Conservation (phyloP, 1,284 basidiomycete species). For the Ceratobasidium sp. region DNA sequence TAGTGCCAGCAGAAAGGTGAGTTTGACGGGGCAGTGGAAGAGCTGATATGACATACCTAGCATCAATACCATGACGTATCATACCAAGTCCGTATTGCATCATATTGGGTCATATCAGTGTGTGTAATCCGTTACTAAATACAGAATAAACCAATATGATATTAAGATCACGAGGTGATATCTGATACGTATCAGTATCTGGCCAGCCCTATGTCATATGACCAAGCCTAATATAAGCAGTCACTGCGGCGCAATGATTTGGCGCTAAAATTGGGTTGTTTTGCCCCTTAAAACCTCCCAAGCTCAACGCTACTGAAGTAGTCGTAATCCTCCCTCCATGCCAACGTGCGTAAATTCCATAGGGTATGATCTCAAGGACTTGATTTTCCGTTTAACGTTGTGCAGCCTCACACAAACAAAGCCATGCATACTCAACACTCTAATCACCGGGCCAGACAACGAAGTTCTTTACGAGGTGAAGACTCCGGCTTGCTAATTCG, state of each 20-base stretch:
- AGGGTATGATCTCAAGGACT: no score
- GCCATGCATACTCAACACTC: not conserved
- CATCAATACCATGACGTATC: slow-evolving; percentile 5
- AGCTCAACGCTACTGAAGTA: no score
- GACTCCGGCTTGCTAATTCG: no score
- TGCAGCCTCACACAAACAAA: slow-evolving; percentile 16
- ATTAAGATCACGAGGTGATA: not conserved
- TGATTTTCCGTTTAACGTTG: not conserved
- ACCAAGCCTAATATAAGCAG: no score
- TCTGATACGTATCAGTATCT: slow-evolving; percentile 2
- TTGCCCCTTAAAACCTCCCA: not conserved
- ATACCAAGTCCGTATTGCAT: not conserved
- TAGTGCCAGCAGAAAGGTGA: not conserved
- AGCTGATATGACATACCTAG: not conserved
- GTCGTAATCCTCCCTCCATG: not conserved
- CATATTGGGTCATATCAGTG: not conserved
- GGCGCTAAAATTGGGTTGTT: not conserved
- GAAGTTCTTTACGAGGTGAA: slow-evolving; percentile 13
- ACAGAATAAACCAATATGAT: not conserved
- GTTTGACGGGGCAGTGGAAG: not conserved
- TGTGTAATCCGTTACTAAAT: not conserved
- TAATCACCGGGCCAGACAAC: not conserved
- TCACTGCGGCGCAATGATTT: slow-evolving; percentile 6
- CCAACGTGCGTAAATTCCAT: slow-evolving; percentile 9
- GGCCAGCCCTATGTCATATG: slow-evolving; percentile 12